These are phyloP conservation scores for Brassica cretica DNA, from an alignment of 345 rosid species.

Conservation along the genomic window DNA sequence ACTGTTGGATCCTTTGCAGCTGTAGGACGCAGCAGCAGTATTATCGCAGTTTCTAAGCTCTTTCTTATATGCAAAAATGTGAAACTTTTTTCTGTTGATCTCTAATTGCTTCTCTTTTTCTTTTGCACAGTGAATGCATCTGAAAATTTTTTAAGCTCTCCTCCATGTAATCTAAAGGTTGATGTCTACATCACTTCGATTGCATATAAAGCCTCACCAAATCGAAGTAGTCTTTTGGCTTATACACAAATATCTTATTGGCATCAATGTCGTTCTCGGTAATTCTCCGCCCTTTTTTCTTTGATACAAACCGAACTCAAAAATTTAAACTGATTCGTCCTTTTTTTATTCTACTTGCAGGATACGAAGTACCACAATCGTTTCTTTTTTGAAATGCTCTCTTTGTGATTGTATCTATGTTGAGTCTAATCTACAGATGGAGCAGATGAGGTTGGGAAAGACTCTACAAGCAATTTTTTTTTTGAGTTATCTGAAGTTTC, in stretches of 20 bases:
- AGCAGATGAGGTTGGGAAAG: constrained; percentile 92
- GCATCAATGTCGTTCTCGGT: constrained; percentile 83
- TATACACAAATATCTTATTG: constrained; percentile 59
- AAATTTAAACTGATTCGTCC: not conserved
- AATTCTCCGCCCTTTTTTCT: not conserved
- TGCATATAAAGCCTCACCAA: constrained; percentile 66
- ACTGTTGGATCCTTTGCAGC: no score
- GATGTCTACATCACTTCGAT: not conserved
- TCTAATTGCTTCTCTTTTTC: not conserved
- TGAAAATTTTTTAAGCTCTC: not conserved
- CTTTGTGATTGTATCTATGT: constrained; percentile 5
- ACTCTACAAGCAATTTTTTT: constrained; percentile 79
- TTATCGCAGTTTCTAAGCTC: no score
- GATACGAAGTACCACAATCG: constrained; percentile 65
- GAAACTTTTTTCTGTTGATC: not conserved
- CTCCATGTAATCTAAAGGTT: not conserved
- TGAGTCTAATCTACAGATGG: constrained; percentile 13
- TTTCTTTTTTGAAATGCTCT: not conserved
- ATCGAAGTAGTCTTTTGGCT: constrained; percentile 81
- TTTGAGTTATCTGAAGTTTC: constrained; percentile 71
- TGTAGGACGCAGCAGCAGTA: no score
- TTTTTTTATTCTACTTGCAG: constrained; percentile 50
- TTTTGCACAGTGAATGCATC: not conserved
- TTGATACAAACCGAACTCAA: not conserved
- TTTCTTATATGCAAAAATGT: not conserved